Conservation (phyloP, 768 basidiomycete genomes). For the Rubroboletus pulcherrimus region DNA sequence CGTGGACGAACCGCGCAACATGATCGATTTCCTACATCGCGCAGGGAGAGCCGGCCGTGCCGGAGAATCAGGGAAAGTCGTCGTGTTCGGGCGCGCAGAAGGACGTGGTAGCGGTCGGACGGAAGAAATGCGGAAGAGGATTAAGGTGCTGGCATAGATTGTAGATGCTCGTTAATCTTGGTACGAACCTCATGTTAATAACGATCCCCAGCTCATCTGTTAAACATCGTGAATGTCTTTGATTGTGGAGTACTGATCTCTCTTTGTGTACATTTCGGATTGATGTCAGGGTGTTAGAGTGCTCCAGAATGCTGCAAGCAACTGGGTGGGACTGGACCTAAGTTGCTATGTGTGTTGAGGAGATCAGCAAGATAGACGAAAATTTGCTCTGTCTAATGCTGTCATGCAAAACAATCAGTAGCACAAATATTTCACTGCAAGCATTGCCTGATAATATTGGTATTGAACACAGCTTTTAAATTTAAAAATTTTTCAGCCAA, state of each 20-base stretch:
- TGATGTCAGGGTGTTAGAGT: too few relatives aligned
- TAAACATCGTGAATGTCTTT: background rate
- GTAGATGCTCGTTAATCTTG: background rate
- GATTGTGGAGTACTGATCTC: background rate
- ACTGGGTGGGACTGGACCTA: too few relatives aligned
- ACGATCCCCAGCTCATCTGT: background rate
- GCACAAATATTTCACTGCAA: too few relatives aligned
- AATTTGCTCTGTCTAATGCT: too few relatives aligned
- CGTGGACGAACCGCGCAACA: conserved; percentile 83
- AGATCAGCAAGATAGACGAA: too few relatives aligned
- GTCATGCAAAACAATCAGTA: too few relatives aligned
- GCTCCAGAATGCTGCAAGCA: too few relatives aligned
- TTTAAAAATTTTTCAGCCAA: too few relatives aligned
- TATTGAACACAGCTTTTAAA: too few relatives aligned
- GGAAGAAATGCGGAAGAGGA: conserved; percentile 48
- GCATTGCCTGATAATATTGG: too few relatives aligned
- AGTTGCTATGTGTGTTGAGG: too few relatives aligned
- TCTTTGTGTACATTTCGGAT: background rate
- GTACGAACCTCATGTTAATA: background rate
- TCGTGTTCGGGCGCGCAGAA: conserved; percentile 68
- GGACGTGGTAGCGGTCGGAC: conserved; percentile 58
- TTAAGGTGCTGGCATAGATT: conserved; percentile 36
- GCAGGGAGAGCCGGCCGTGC: conserved; percentile 83
- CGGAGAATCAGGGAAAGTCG: conserved; percentile 64
- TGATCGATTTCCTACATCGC: conserved; percentile 89